Conservation (phyloP, 352 stramenopile species). For the Pythium pyrilobum region DNA sequence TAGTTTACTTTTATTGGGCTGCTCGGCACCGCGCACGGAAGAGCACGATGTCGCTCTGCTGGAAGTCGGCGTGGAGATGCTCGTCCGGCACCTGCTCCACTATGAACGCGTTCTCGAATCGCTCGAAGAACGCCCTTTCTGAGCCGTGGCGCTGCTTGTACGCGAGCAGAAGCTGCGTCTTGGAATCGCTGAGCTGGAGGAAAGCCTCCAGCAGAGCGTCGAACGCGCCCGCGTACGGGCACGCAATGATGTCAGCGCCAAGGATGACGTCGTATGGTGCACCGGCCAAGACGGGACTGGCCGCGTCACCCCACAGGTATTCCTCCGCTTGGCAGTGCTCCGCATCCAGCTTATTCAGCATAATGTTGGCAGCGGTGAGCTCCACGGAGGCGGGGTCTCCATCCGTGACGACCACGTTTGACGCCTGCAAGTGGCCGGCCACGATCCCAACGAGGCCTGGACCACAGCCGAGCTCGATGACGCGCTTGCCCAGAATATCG, state of each 20-base stretch:
- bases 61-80: conserved; percentile 66
- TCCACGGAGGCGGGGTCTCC: conserved; percentile 62
- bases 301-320: conserved; percentile 61
- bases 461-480: conserved; percentile 72
- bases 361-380: conserved; percentile 59
- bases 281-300: conserved; percentile 21
- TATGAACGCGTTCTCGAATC: conserved; percentile 43
- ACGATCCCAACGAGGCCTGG: conserved; percentile 72
- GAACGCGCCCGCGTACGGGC: conserved; percentile 70
- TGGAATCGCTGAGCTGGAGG: conserved; percentile 24
- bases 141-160: conserved; percentile 74
- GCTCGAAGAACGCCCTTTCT: conserved; percentile 60
- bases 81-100: conserved; percentile 30
- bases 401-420: conserved; percentile 57
- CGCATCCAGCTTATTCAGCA: conserved; percentile 24
- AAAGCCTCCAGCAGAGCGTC: conserved; percentile 55
- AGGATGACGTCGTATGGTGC: conserved; percentile 64
- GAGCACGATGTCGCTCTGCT: conserved; percentile 56
- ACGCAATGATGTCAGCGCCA: conserved; percentile 79
- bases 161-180: conserved; percentile 57
- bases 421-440: conserved; percentile 41
- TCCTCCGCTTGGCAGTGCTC: conserved; percentile 26
- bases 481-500: conserved; percentile 38
- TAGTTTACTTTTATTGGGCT: not conserved
- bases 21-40: conserved; percentile 39